phyloP scores from a whole-genome alignment of 129 eudicot genomes.

The Arctium minus region DNA sequence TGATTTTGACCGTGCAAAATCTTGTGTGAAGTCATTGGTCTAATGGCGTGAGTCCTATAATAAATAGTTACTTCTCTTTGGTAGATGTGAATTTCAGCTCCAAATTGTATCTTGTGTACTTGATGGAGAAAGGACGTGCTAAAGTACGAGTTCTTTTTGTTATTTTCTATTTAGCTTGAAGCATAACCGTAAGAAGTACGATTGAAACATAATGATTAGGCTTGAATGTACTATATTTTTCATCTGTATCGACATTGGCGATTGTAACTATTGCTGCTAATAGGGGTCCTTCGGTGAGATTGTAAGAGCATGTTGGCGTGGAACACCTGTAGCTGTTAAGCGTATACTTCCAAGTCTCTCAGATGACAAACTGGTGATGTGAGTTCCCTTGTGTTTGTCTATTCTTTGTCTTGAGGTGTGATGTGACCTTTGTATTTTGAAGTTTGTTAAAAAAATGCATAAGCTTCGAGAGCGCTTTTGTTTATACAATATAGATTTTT shows the following conservation, averaged over 20 bases:
- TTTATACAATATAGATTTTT: neutral
- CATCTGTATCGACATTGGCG: neutral
- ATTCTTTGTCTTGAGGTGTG: neutral
- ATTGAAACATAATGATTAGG: neutral
- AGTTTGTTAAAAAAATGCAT: neutral
- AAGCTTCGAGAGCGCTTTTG: neutral
- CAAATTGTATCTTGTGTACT: neutral
- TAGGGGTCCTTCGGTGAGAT: constrained; percentile 99
- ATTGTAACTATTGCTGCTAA: constrained; percentile 13
- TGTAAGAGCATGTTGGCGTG: constrained; percentile 92
- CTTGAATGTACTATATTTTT: neutral
- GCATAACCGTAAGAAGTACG: neutral
- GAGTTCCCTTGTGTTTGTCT: constrained; percentile 17
- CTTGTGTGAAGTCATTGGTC: neutral
- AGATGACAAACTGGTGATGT: constrained; percentile 92
- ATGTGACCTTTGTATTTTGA: neutral
- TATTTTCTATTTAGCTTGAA: neutral
- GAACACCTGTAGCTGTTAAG: constrained; percentile 98
- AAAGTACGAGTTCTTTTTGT: neutral
- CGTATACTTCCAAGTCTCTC: constrained; percentile 97
- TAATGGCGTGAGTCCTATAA: neutral
- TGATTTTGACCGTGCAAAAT: neutral
- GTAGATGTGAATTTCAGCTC: neutral
- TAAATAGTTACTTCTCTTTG: neutral
- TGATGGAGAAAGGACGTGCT: neutral